A percentile compares a stretch with the other conserved stretches of the same genome.
Evolutionary conservation across 257 asterid genomes (phyloP).

Genomic region (Nicotiana undulata): DNA sequence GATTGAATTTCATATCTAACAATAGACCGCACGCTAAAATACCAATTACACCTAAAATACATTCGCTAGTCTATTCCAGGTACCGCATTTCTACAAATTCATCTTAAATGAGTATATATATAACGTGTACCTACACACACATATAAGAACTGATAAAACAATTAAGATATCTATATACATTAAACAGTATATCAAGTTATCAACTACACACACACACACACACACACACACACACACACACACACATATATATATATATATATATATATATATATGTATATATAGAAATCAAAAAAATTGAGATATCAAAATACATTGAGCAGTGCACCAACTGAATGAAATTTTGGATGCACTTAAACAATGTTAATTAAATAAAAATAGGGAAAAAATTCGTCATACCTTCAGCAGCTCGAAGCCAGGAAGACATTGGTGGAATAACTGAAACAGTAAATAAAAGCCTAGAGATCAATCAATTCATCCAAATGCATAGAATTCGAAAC

Average conservation of each 20-base stretch:
- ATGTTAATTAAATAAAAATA: neutral
- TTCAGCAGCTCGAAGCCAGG: slow-evolving; percentile 99
- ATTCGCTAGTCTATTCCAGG: too few relatives aligned
- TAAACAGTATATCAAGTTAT: neutral
- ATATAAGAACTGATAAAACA: neutral
- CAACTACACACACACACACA: neutral
- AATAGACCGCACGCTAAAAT: too few relatives aligned
- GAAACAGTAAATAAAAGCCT: neutral
- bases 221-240: neutral
- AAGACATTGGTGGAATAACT: slow-evolving; percentile 23
- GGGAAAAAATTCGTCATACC: slow-evolving; percentile 29
- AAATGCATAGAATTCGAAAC: neutral
- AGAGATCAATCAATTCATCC: neutral
- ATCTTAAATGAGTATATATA: too few relatives aligned
- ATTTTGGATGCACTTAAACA: neutral
- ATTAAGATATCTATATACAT: neutral
- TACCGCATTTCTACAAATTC: too few relatives aligned
- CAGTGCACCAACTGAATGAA: neutral
- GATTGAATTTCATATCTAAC: neutral
- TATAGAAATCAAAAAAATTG: too few relatives aligned
- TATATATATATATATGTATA: neutral
- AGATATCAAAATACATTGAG: neutral
- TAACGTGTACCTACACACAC: neutral
- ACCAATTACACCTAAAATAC: too few relatives aligned
- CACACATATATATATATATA: neutral